These are phyloP conservation scores for Ustilago xerochloae DNA, from an alignment of 1,284 basidiomycete species.

Conservation along the genomic window DNA sequence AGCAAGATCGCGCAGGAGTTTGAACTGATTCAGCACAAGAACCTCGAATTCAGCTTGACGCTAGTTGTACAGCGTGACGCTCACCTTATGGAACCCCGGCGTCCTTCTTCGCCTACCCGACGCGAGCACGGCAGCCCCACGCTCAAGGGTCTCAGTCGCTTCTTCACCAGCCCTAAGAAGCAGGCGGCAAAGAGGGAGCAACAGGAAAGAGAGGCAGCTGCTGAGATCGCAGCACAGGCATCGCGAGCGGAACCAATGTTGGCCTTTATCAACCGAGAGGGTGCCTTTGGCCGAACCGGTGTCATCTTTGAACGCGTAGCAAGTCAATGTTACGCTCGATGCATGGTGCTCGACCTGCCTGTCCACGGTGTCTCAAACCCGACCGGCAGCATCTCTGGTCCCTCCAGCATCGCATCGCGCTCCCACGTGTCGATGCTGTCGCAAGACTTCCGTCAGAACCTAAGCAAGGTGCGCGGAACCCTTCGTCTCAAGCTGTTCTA, in stretches of 20 bases:
- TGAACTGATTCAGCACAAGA: slow-evolving; percentile 72
- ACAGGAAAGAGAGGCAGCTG: slow-evolving; percentile 43
- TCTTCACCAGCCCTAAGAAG: slow-evolving; percentile 63
- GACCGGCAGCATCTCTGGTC: slow-evolving; percentile 38
- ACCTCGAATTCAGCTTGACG: slow-evolving; percentile 65
- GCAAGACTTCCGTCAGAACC: slow-evolving; percentile 50
- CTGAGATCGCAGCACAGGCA: slow-evolving; percentile 34
- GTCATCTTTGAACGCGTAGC: slow-evolving; percentile 61
- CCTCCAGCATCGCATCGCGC: slow-evolving; percentile 45
- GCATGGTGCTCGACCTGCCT: slow-evolving; percentile 59
- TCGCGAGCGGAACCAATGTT: slow-evolving; percentile 56
- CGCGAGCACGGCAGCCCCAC: slow-evolving; percentile 54
- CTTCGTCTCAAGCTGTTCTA: slow-evolving; percentile 74
- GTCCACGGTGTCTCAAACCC: slow-evolving; percentile 58
- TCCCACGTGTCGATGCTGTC: slow-evolving; percentile 29
- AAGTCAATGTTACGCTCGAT: slow-evolving; percentile 51
- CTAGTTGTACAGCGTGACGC: slow-evolving; percentile 61
- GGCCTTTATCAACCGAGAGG: slow-evolving; percentile 59
- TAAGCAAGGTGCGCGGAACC: slow-evolving; percentile 57
- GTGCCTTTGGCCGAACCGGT: slow-evolving; percentile 58
- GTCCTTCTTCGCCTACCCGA: slow-evolving; percentile 27
- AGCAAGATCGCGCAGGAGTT: slow-evolving; percentile 89
- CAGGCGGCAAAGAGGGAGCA: slow-evolving; percentile 51
- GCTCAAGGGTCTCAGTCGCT: slow-evolving; percentile 54
- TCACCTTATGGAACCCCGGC: slow-evolving; percentile 54